Evolutionary conservation across 768 basidiomycete species (phyloP).

Genomic region (Boletus barrowsii): DNA sequence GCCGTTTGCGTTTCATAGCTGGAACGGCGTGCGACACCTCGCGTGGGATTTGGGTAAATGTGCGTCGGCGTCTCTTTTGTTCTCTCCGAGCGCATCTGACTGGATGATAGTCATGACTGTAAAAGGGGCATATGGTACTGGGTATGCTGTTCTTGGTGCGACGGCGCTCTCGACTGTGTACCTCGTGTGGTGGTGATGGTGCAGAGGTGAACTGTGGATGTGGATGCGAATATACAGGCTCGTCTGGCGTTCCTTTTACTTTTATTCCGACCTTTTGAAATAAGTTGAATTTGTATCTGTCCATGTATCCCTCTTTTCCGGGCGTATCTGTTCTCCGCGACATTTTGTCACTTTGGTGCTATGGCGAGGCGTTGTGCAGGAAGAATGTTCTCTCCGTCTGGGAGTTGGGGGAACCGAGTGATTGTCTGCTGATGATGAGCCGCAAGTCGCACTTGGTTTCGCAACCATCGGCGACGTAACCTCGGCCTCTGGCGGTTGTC

Average conservation of each 20-base stretch:
- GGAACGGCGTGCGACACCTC: slow-evolving; percentile 90
- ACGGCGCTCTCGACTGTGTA: slow-evolving; percentile 73
- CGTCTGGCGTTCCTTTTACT: not conserved
- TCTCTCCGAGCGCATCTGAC: no score
- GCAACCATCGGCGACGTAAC: no score
- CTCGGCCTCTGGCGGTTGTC: no score
- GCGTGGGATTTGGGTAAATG: slow-evolving; percentile 87
- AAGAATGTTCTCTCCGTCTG: no score
- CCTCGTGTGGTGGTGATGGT: slow-evolving; percentile 37
- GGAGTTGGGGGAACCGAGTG: no score
- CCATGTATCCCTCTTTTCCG: no score
- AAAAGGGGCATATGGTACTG: slow-evolving; percentile 76
- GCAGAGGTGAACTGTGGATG: slow-evolving; percentile 13
- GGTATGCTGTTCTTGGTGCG: slow-evolving; percentile 80
- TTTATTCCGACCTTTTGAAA: not conserved
- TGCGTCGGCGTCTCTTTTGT: slow-evolving; percentile 40
- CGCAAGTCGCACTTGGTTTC: no score
- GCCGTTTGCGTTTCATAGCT: slow-evolving; percentile 87
- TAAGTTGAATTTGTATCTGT: not conserved
- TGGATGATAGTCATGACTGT: slow-evolving; percentile 63
- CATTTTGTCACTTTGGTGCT: no score
- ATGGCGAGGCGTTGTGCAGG: no score
- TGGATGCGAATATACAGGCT: not conserved
- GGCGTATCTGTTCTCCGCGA: no score
- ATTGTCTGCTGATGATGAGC: no score